Conservation (phyloP, 495 filamentous ascomycete species). For the Tuber microsphaerosporum region DNA sequence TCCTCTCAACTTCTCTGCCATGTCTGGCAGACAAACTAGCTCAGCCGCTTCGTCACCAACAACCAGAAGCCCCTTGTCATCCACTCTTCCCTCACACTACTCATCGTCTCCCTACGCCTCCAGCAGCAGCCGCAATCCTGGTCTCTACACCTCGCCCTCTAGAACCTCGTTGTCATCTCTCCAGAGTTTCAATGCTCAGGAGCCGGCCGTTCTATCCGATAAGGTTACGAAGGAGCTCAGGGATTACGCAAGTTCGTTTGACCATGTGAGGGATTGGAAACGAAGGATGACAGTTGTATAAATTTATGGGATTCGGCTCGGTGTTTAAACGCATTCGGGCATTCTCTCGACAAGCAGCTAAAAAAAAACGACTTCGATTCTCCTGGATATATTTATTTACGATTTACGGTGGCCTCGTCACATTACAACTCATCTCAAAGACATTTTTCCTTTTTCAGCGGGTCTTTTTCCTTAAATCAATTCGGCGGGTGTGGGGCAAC, state of each 20-base stretch:
- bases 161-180: constrained; percentile 78
- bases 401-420: constrained; percentile 26
- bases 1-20: constrained; percentile 56
- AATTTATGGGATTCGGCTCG: constrained; percentile 4
- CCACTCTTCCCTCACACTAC: constrained; percentile 38
- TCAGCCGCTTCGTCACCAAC: constrained; percentile 27
- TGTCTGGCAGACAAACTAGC: constrained; percentile 26
- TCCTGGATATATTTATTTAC: constrained; percentile 30
- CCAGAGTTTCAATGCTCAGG: constrained; percentile 55
- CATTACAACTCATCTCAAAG: constrained; percentile 27
- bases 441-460: not conserved
- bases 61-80: constrained; percentile 34
- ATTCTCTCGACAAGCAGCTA: constrained; percentile 15
- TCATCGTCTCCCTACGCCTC: constrained; percentile 42
- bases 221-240: constrained; percentile 73
- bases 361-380: constrained; percentile 23
- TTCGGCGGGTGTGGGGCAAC: constrained; percentile 17
- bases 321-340: constrained; percentile 5
- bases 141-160: constrained; percentile 55
- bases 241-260: constrained; percentile 80
- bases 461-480: constrained; percentile 3
- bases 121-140: constrained; percentile 32
- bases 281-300: constrained; percentile 49
- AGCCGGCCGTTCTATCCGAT: constrained; percentile 57
- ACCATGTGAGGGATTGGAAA: constrained; percentile 64